Evolutionary conservation across 805 yeast species (phyloP), one percentile per base, ranked within the genome.

Genomic region (Scheffersomyces lignosus): DNA sequence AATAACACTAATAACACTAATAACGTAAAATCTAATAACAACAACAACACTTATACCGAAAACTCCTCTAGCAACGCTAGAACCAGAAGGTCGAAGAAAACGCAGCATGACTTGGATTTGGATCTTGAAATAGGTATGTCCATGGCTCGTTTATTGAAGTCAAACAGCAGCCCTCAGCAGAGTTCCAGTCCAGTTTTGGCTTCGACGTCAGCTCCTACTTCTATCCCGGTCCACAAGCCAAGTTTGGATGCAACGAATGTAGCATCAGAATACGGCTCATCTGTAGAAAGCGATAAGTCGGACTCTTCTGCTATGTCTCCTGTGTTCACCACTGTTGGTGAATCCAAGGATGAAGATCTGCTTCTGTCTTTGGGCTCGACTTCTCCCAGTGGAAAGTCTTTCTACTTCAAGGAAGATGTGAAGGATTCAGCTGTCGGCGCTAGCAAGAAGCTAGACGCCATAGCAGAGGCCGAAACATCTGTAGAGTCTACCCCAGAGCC

Each of bases 121-220:
- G 73, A 68, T 38, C 47, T 70, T 28, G 77, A 71, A 36, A 71
- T 74, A 29, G 73, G 70, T 16, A 66, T 63, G n/a, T 64, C 72
- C 23, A 62, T 71, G 70, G 77, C 79, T 2, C 57, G 52, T 33
- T 57, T 73, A 15, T 49, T 66, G 41, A 39, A 36, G 29, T 20
- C 24, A 20, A 20, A 20, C 36, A 17, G 37, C 23, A 31, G 35
- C 12, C 33, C 33, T 16, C 27, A 33, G 16, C 18, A 22, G 29
- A 17, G 29, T 17, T 12, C 14, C 13, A 17, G 27, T 29, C 29
- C 44, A 12, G 36, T 41, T 37, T 31, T 34, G 27, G 33, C 36
- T 13, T 17, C 28, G 25, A 25, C 7, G 15, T n/a, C 4, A 28
- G 15, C 37, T 27, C 12, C 34, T 14, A 10, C 31, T 12, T 15